Conservation (phyloP, 2,329 filamentous ascomycete species). For the Ophiostoma piceae region DNA sequence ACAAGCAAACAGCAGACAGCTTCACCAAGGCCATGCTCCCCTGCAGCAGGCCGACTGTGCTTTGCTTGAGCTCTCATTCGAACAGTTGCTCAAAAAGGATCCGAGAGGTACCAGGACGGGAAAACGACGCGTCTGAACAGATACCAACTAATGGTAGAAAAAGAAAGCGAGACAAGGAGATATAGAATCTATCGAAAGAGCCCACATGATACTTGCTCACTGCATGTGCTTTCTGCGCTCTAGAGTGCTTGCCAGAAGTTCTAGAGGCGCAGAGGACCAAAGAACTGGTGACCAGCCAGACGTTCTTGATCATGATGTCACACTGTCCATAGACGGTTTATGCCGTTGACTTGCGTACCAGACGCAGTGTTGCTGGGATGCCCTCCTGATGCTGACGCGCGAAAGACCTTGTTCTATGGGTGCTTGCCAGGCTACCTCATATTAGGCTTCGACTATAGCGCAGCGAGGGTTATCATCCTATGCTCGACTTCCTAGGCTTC, state of each 20-base stretch:
- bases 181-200: constrained; percentile 15
- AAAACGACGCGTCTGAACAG: constrained; percentile 1
- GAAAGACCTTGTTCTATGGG: constrained; percentile 23
- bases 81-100: constrained; percentile 20
- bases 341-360: constrained; percentile 21
- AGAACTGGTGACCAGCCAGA: constrained; percentile 32
- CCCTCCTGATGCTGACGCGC: constrained; percentile 20
- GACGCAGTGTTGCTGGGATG: constrained; percentile 17
- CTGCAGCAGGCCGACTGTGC: constrained; percentile 15
- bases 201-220: constrained; percentile 41
- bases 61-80: constrained; percentile 6
- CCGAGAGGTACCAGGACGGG: constrained; percentile 4
- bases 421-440: constrained; percentile 52
- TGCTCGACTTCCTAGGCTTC: constrained; percentile 47
- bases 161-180: constrained; percentile 5
- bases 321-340: constrained; percentile 22
- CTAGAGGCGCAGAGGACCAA: constrained; percentile 28
- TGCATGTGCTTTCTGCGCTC: constrained; percentile 50
- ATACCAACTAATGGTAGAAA: neutral
- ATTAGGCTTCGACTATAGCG: constrained; percentile 38
- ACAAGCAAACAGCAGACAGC: neutral
- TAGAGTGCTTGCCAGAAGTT: neutral
- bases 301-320: constrained; percentile 20
- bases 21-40: constrained; percentile 13
- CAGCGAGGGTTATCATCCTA: constrained; percentile 42